These are phyloP conservation scores for Podaxis mareebaensis DNA, from an alignment of 768 basidiomycete species.

Conservation along the genomic window DNA sequence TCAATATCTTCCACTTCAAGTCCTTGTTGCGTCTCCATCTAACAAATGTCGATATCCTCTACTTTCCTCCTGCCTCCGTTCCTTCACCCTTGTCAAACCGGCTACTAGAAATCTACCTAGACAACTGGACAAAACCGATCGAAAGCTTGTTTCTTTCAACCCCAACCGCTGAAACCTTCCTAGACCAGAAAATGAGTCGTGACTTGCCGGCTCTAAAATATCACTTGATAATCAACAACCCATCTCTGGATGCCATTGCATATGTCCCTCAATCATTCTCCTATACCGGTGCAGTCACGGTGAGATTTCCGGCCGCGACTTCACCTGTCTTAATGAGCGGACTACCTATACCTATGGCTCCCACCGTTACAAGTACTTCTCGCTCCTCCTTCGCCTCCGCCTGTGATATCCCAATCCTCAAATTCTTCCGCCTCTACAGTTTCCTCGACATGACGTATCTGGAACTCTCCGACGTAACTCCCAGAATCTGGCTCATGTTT, in stretches of 20 bases:
- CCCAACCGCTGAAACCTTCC: too few species aligned
- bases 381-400: background rate
- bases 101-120: background rate
- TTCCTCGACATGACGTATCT: background rate
- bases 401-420: background rate
- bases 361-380: background rate
- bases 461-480: background rate
- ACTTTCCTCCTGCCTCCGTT: background rate
- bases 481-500: conserved; percentile 3
- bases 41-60: background rate
- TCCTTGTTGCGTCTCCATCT: background rate
- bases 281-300: background rate
- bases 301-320: background rate
- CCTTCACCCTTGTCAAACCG: background rate
- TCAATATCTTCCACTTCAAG: background rate
- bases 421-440: background rate
- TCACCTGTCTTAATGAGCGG: background rate
- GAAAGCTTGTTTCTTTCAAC: background rate
- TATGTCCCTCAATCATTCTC: background rate
- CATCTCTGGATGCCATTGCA: background rate
- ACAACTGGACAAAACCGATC: conserved; percentile 1
- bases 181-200: background rate
- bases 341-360: background rate
- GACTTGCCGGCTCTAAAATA: background rate
- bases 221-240: conserved; percentile 2